These are phyloP conservation scores for Crithidia thermophila DNA, from an alignment of 208 protist species.

Conservation along the genomic window DNA sequence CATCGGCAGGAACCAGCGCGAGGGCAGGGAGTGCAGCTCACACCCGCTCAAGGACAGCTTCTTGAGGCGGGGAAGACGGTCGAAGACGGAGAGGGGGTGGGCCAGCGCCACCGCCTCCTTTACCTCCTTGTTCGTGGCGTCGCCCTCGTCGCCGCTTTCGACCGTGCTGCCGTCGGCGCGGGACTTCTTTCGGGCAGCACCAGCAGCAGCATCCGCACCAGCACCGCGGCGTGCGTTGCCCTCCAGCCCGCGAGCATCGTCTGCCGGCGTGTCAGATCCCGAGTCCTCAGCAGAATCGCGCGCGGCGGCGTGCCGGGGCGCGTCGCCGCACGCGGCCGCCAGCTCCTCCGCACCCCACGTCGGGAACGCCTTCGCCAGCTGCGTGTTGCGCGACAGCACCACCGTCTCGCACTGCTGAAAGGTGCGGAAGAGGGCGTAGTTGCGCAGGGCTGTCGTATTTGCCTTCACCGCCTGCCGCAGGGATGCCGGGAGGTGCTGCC, in stretches of 20 bases:
- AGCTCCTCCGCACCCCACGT: constrained; percentile 9
- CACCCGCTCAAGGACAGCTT: constrained; percentile 88
- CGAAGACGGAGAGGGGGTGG: constrained; percentile 83
- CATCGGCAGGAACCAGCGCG: constrained; percentile 76
- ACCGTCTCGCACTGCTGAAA: constrained; percentile 68
- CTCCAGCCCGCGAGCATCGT: neutral
- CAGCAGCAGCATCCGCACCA: too few species aligned
- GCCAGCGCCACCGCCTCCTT: constrained; percentile 10
- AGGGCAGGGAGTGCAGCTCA: constrained; percentile 57
- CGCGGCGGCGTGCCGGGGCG: constrained; percentile 1
- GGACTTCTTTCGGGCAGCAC: too few species aligned
- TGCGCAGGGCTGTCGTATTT: constrained; percentile 35
- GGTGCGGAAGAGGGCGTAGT: constrained; percentile 53
- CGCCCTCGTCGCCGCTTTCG: constrained; percentile 5
- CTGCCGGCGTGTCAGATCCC: neutral
- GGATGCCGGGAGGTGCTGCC: constrained; percentile 10
- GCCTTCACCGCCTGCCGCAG: neutral
- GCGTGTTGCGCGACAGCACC: constrained; percentile 75
- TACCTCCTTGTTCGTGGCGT: constrained; percentile 15
- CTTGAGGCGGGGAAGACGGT: constrained; percentile 55
- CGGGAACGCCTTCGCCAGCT: constrained; percentile 40
- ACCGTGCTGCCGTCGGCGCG: too few species aligned
- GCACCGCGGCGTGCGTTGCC: neutral
- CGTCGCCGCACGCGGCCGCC: neutral
- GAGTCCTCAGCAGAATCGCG: constrained; percentile 3